Base-by-base conservation (phyloP, 257 asterid genomes). In the Rauvolfia tetraphylla region DNA sequence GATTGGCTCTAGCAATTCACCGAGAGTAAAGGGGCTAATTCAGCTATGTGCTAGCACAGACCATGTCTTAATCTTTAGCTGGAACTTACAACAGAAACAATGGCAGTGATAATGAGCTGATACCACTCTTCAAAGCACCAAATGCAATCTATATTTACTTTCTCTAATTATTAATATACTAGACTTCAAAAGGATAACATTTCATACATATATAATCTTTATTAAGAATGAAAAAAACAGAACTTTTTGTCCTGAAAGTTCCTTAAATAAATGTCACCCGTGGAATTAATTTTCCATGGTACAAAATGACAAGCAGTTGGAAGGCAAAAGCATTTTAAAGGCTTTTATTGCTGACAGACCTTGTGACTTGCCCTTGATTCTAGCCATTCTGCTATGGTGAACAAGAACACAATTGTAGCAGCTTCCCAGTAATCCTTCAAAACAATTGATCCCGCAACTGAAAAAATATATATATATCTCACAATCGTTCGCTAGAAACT, bases 391-490 rank as follows among this genome's bases (percentile, higher is more conserved):
- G 97, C 91, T 67, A 86, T 89, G 41, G 96, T 83, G 65, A 94
- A 94, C 31, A 94, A 81, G 70, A 94, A 94, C 11, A 94, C 97
- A 49, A 94, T 92, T 1, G 97, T 88, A 1, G 81, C 97, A 53
- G 98, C 98, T 86, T 94, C 98, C 97, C 93, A 90, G 80, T 87
- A 94, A 73, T 94, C 98, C 4, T 73, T 80, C 33, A 94, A 84
- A 73, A 84, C 96, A 54, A 89, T 75, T 14, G 98, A 92, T 75
- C 98, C 98, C 1, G 74, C 85, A 82, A 94, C 98, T 92, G 91
- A 78, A 81, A 41, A 1, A 17, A 20, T 23, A 33, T 0, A 54
- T n/a, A n/a, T n/a, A 54, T 3, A 4, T 56, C 7, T 5, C 20
- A 22, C 56, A 53, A 53, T 1, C 17, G 0, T 53, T 4, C 4